These are phyloP conservation scores for Pelargonium australe DNA, from an alignment of 441 rosid genomes.

Conservation along the genomic window DNA sequence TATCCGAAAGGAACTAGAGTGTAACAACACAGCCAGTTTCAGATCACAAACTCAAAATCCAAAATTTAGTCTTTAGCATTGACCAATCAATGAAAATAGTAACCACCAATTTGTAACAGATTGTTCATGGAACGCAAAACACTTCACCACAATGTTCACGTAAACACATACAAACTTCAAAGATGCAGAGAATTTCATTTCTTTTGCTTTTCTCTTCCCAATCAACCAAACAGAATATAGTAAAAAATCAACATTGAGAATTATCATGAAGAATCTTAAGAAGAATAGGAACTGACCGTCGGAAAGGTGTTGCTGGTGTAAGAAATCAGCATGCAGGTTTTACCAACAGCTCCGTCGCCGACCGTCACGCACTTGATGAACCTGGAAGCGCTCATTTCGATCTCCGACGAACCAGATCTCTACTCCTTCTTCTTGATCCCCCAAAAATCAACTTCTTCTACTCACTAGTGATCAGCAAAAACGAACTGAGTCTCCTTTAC, in stretches of 20 bases:
- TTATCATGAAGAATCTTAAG: neutral
- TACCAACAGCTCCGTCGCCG: constrained; percentile 3
- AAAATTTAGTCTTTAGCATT: neutral
- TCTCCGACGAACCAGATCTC: neutral
- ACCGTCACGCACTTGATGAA: constrained; percentile 4
- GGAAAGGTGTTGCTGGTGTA: neutral
- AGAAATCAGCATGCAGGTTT: neutral
- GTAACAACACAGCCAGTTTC: neutral
- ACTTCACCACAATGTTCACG: too few species aligned
- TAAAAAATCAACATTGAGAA: neutral
- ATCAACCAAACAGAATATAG: neutral
- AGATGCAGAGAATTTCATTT: neutral
- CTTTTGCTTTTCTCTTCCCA: neutral
- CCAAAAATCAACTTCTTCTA: neutral
- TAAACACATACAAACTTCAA: too few species aligned
- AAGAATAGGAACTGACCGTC: neutral
- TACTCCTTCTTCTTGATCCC: neutral
- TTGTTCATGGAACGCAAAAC: neutral
- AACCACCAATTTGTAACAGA: neutral
- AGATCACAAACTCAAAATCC: neutral
- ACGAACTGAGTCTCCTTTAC: neutral
- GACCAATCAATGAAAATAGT: neutral
- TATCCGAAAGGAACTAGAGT: too few species aligned
- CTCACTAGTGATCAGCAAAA: neutral
- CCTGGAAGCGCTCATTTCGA: constrained; percentile 1